phyloP scores from a whole-genome alignment of 163 green algal species.

The Coccomyxa subellipsoidea region DNA sequence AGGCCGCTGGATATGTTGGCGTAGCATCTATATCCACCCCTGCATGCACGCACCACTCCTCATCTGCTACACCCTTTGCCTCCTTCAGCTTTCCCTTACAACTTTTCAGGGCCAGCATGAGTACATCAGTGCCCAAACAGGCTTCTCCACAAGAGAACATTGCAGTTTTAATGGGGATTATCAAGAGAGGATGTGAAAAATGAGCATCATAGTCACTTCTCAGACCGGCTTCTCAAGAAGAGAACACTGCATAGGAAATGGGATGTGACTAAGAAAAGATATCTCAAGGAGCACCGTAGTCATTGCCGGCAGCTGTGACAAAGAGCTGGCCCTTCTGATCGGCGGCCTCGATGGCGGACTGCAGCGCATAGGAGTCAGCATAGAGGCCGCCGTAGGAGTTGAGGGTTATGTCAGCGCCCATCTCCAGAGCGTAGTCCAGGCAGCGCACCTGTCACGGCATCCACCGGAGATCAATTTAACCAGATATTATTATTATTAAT shows the following conservation, averaged over 20 bases:
- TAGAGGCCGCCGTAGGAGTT: constrained; percentile 35
- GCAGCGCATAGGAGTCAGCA: constrained; percentile 22
- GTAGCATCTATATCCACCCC: constrained; percentile 45
- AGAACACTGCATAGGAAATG: not conserved
- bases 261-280: too few species aligned
- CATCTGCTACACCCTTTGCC: not conserved
- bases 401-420: constrained; percentile 32
- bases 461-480: too few species aligned
- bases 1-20: constrained; percentile 46
- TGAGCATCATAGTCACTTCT: too few species aligned
- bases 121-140: too few species aligned
- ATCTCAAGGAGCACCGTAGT: constrained; percentile 14
- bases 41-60: not conserved
- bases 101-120: not conserved
- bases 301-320: constrained; percentile 61
- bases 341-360: constrained; percentile 29
- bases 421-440: constrained; percentile 32
- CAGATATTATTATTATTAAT: too few species aligned
- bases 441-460: constrained; percentile 12
- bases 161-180: too few species aligned
- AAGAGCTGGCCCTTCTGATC: constrained; percentile 51
- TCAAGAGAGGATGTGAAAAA: too few species aligned
- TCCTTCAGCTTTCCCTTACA: not conserved
- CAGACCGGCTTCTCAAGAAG: not conserved
- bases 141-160: not conserved